phyloP scores from a whole-genome alignment of 306 rosid genomes.

The Glycine soja region DNA sequence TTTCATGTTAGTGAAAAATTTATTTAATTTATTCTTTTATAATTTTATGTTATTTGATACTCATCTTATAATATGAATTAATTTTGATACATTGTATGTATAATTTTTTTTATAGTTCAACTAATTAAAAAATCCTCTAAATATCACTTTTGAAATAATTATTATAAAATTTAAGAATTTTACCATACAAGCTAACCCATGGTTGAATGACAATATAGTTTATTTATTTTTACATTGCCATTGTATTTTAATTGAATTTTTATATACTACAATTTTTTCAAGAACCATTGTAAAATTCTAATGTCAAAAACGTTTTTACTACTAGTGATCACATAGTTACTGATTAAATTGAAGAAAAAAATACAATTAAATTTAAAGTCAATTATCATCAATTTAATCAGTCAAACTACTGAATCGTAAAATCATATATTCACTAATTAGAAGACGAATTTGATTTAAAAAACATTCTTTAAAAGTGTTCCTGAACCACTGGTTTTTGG shows the following conservation, averaged over 20 bases:
- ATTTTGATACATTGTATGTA: too few species aligned
- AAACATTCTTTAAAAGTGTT: slow-evolving; percentile 9
- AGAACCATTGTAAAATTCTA: too few species aligned
- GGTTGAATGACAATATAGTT: too few species aligned
- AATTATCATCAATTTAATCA: neutral
- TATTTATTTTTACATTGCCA: neutral
- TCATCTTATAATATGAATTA: too few species aligned
- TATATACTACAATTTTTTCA: neutral
- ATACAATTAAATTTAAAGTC: neutral
- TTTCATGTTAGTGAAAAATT: neutral
- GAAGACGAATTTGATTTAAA: neutral
- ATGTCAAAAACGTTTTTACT: neutral
- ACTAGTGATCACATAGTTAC: neutral
- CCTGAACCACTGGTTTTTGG: slow-evolving; percentile 9
- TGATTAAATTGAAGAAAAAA: neutral
- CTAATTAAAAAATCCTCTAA: too few species aligned
- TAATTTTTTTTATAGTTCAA: too few species aligned
- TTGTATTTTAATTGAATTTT: too few species aligned
- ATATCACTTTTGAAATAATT: too few species aligned
- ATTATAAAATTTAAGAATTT: too few species aligned
- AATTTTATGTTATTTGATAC: too few species aligned
- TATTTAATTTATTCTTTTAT: neutral
- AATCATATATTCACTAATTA: neutral
- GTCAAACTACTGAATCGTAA: neutral
- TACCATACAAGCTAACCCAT: too few species aligned